Conservation (phyloP, 768 basidiomycete genomes). For the Suillus weaverae region DNA sequence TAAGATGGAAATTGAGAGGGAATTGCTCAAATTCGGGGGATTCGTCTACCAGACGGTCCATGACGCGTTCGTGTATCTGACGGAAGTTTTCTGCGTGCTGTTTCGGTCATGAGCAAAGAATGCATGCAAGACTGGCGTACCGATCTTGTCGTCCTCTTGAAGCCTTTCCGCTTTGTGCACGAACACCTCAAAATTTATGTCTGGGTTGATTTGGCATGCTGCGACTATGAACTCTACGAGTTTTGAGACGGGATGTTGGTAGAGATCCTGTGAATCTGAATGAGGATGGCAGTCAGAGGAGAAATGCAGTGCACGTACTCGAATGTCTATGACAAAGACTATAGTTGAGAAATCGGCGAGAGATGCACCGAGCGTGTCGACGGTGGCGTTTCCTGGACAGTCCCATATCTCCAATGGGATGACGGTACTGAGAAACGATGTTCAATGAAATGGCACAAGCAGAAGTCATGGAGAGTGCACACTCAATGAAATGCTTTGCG, state of each 20-base stretch:
- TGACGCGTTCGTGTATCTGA: constrained; percentile 84
- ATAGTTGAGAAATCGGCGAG: constrained; percentile 81
- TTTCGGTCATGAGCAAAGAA: constrained; percentile 2
- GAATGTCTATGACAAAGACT: constrained; percentile 94
- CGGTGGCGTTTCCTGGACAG: constrained; percentile 82
- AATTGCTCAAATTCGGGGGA: constrained; percentile 76
- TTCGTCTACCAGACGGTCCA: constrained; percentile 78
- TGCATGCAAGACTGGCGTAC: constrained; percentile 39
- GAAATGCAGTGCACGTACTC: constrained; percentile 50
- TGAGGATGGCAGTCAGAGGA: constrained; percentile 8
- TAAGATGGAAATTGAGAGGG: constrained; percentile 84
- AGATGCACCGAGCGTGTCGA: constrained; percentile 73
- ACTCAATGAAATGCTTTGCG: constrained; percentile 79
- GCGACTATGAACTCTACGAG: constrained; percentile 81
- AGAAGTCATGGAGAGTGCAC: constrained; percentile 32
- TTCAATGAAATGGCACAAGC: neutral
- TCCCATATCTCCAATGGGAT: constrained; percentile 96
- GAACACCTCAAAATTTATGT: constrained; percentile 84
- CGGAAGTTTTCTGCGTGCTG: constrained; percentile 77
- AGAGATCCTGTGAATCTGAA: constrained; percentile 58
- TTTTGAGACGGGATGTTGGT: constrained; percentile 79
- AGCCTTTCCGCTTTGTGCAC: constrained; percentile 94
- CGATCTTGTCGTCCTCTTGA: constrained; percentile 88
- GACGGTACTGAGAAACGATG: constrained; percentile 60
- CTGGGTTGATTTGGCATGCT: constrained; percentile 72